These are phyloP conservation scores for Paecilomyces fulvus DNA, from an alignment of 2,329 filamentous ascomycete species.

Conservation along the genomic window DNA sequence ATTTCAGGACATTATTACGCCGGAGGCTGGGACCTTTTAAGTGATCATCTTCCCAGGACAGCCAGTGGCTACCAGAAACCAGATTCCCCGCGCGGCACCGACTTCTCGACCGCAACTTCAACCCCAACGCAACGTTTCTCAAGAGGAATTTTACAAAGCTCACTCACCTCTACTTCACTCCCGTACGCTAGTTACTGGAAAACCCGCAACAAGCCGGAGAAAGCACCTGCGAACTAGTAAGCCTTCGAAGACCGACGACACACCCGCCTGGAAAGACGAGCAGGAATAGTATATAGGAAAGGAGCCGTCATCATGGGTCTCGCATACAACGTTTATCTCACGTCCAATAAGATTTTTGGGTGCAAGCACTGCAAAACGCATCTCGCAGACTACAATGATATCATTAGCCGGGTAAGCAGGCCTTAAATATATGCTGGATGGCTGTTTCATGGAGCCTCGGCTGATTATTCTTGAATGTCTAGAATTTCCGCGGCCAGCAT, in stretches of 20 bases:
- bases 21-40: neutral
- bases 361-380: slow-evolving; percentile 96
- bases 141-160: neutral
- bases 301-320: slow-evolving; percentile 62
- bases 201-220: neutral
- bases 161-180: neutral
- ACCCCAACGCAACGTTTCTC: neutral
- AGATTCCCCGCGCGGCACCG: neutral
- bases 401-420: slow-evolving; percentile 73
- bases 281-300: neutral
- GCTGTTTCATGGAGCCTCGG: slow-evolving; percentile 1
- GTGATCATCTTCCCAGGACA: neutral
- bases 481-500: slow-evolving; percentile 98
- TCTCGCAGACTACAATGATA: slow-evolving; percentile 88
- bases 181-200: neutral
- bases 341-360: slow-evolving; percentile 77
- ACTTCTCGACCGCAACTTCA: neutral
- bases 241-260: neutral
- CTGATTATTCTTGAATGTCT: slow-evolving; percentile 1
- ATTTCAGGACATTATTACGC: neutral
- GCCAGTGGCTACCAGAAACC: neutral
- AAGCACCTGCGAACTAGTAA: neutral
- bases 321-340: slow-evolving; percentile 84
- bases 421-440: neutral
- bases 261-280: neutral